Percentiles rank a stretch among this genome's conserved stretches.
Evolutionary conservation across 371 early-diverging fungal genomes (phyloP).

Genomic region (Thermomucor indicae-seudaticae): DNA sequence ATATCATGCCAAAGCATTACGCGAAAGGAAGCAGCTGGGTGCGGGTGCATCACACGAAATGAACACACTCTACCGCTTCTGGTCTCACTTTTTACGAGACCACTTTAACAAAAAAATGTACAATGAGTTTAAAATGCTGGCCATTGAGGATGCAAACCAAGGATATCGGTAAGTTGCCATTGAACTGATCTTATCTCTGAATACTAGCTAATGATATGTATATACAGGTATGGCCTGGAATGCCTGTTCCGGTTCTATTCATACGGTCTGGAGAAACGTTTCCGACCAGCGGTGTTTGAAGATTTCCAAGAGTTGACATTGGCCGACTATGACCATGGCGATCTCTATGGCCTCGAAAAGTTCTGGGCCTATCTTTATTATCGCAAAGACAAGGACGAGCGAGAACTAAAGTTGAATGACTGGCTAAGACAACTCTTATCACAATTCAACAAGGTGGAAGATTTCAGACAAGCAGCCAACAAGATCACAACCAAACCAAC

Average conservation of each 20-base stretch:
- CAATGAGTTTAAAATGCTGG: constrained; percentile 83
- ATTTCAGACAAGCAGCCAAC: constrained; percentile 54
- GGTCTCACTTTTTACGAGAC: constrained; percentile 96
- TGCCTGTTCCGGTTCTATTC: constrained; percentile 96
- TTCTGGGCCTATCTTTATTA: constrained; percentile 94
- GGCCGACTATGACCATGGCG: constrained; percentile 66
- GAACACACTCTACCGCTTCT: constrained; percentile 97
- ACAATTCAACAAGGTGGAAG: constrained; percentile 65
- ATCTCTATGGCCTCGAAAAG: constrained; percentile 90
- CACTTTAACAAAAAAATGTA: constrained; percentile 92
- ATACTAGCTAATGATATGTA: neutral
- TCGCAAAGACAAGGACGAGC: constrained; percentile 78
- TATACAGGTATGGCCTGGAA: constrained; percentile 88
- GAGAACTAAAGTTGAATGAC: constrained; percentile 59
- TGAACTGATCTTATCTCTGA: neutral
- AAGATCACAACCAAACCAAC: neutral
- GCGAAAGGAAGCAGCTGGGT: constrained; percentile 88
- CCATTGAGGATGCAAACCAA: constrained; percentile 84
- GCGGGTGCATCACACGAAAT: constrained; percentile 92
- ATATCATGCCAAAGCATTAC: constrained; percentile 90
- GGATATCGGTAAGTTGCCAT: constrained; percentile 27
- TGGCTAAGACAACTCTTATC: constrained; percentile 58
- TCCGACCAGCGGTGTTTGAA: constrained; percentile 75
- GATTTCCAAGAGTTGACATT: constrained; percentile 86
- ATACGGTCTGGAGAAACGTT: constrained; percentile 92